Conservation (phyloP, 2,329 filamentous ascomycete species). For the Stachybotrys chartarum region DNA sequence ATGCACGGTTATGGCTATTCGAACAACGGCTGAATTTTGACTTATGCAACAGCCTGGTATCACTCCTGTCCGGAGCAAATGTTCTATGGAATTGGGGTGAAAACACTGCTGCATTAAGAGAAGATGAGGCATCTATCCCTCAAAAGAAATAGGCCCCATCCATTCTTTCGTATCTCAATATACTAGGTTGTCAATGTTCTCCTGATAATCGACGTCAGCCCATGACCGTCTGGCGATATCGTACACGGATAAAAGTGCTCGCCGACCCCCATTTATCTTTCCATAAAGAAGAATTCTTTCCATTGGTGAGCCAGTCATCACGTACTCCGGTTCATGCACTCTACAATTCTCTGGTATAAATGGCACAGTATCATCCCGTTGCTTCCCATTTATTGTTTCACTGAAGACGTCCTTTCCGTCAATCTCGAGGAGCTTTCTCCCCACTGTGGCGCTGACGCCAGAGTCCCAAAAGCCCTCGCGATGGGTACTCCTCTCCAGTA, state of each 20-base stretch:
- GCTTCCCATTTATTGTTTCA: not conserved
- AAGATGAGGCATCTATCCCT: too few relatives aligned
- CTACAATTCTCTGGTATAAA: not conserved
- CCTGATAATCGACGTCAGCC: not conserved
- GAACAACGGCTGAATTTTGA: too few relatives aligned
- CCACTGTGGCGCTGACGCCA: constrained; percentile 19
- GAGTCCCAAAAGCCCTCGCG: constrained; percentile 36
- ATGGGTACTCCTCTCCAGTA: constrained; percentile 21
- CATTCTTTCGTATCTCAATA: too few relatives aligned
- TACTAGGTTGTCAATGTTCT: too few relatives aligned
- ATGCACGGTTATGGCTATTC: too few relatives aligned
- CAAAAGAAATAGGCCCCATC: too few relatives aligned
- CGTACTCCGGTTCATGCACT: not conserved
- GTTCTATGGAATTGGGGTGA: too few relatives aligned
- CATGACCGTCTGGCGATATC: not conserved
- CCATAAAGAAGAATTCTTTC: not conserved
- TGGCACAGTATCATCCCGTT: not conserved
- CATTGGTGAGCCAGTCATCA: not conserved
- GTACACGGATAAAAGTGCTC: not conserved
- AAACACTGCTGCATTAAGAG: too few relatives aligned
- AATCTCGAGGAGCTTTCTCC: constrained; percentile 27
- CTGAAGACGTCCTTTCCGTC: constrained; percentile 19
- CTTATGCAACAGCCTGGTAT: too few relatives aligned
- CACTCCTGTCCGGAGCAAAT: too few relatives aligned
- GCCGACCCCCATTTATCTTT: not conserved